Evolutionary conservation across 2,329 filamentous ascomycete species (phyloP).

Genomic region (Chalara sp.): DNA sequence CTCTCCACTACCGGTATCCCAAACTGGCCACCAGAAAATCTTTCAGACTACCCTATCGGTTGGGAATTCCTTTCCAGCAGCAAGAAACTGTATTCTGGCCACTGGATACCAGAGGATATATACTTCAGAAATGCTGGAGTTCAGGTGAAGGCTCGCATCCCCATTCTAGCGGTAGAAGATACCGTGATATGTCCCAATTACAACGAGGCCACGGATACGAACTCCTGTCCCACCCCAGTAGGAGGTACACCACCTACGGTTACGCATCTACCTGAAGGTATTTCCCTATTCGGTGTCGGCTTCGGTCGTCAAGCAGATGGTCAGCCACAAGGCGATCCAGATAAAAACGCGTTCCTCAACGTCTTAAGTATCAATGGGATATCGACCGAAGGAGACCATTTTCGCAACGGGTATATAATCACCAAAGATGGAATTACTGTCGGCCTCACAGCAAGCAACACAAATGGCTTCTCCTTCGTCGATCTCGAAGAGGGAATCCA

Average conservation of each 20-base stretch:
- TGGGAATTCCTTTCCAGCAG: constrained; percentile 7
- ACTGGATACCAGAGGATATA: constrained; percentile 7
- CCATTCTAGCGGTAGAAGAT: constrained; percentile 3
- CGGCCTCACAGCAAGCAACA: constrained; percentile 3
- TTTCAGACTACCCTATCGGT: constrained; percentile 1
- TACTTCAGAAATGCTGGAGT: constrained; percentile 1
- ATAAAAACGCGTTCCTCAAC: constrained; percentile 9
- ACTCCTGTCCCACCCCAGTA: background rate
- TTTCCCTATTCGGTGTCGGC: constrained; percentile 5
- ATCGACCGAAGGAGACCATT: background rate
- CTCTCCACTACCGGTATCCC: constrained; percentile 5
- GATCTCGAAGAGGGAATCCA: background rate
- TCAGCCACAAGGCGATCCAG: constrained; percentile 10
- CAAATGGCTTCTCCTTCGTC: background rate
- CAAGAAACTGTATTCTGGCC: constrained; percentile 4
- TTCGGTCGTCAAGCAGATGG: constrained; percentile 8
- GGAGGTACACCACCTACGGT: background rate
- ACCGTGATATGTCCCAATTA: constrained; percentile 3
- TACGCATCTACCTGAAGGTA: constrained; percentile 1
- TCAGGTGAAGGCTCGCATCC: background rate
- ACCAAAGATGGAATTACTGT: constrained; percentile 4
- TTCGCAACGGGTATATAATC: constrained; percentile 7
- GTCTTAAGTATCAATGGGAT: constrained; percentile 1
- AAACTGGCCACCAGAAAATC: background rate
- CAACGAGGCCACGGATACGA: background rate